Conservation (phyloP, 2,329 filamentous ascomycete genomes). For the Ophiostoma perfectum region DNA sequence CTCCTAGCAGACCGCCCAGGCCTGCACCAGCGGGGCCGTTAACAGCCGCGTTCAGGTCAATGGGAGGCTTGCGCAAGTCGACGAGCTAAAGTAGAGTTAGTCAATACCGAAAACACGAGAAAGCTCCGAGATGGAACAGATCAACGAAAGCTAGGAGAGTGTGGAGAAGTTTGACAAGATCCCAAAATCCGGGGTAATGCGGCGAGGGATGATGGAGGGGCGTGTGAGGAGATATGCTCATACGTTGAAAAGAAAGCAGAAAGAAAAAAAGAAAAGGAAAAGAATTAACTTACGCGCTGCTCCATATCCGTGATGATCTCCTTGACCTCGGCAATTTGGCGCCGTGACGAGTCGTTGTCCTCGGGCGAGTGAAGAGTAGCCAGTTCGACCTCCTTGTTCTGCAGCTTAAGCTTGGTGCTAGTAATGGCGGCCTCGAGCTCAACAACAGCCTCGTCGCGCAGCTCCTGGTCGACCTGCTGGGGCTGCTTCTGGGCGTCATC, state of each 20-base stretch:
- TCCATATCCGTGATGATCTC: constrained; percentile 76
- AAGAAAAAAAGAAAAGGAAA: not conserved
- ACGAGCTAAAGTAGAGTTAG: constrained; percentile 39
- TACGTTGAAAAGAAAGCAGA: no score
- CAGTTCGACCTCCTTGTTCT: constrained; percentile 63
- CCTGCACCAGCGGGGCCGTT: constrained; percentile 46
- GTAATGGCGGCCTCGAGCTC: constrained; percentile 70
- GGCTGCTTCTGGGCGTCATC: constrained; percentile 34
- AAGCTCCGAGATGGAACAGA: no score
- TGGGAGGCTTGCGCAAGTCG: constrained; percentile 61
- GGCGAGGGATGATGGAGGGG: no score
- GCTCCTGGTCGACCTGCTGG: constrained; percentile 59
- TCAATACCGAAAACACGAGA: not conserved
- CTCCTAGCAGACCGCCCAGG: constrained; percentile 57
- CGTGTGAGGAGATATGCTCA: no score
- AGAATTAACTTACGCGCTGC: constrained; percentile 41
- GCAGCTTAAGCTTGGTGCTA: constrained; percentile 65
- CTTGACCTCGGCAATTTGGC: constrained; percentile 65
- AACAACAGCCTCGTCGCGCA: constrained; percentile 64
- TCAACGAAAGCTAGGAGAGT: not conserved
- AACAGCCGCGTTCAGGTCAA: constrained; percentile 53
- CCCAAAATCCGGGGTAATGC: no score
- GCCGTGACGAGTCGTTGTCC: constrained; percentile 58
- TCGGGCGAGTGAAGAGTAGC: constrained; percentile 58
- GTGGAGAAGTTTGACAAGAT: no score